Evolutionary conservation across 1,284 basidiomycete species (phyloP), one percentile per base, ranked within the genome.

Genomic region (Dichomitus squalens): DNA sequence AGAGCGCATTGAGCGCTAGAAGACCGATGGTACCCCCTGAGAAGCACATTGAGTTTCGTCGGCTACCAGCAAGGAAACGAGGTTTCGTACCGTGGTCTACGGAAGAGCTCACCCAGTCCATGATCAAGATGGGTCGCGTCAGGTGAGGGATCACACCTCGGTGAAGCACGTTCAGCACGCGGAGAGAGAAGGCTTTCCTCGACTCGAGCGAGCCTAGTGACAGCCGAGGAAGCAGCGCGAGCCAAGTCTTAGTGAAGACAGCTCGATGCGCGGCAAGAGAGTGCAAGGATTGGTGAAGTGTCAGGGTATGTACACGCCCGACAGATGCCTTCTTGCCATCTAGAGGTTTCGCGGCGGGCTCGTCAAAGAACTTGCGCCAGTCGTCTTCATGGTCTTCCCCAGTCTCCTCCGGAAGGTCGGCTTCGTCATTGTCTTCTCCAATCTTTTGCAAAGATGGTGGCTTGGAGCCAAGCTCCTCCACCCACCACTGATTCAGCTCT

Each of bases 101-200:
- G 63, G 93, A 92, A 11, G 85, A 84, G 31, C 92, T 88, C 33
- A 99, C 82, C 92, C 96, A 99, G 74, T 99, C 96, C 85, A 97
- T 96, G 14, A 96, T 82, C 51, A 96, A 73, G 6, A 95, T 79
- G 0, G 92, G 84, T 49, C 90, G 76, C 4, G 89, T 91, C 54
- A 97, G 72, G 71, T 96, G 87, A 0, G 95, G 95, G 68, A 97
- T 75, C 20, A 97, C 89, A 12, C 90, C 86, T 7, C 86, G 79
- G 72, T 97, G 94, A 76, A 97, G 84, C 8, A 95, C 80, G 62
- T 89, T 88, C 48, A 97, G 74, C 2, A 84, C 86, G 35, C 90
- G 80, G 43, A 85, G 81, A 2, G 80, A 76, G 7, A 85, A 67
- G 2, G 73, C 72, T 59, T 79, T 83, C 4, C 73, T 77, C 6